Conservation (phyloP, 2,329 filamentous ascomycete species). For the Sodiomyces alkalinus region DNA sequence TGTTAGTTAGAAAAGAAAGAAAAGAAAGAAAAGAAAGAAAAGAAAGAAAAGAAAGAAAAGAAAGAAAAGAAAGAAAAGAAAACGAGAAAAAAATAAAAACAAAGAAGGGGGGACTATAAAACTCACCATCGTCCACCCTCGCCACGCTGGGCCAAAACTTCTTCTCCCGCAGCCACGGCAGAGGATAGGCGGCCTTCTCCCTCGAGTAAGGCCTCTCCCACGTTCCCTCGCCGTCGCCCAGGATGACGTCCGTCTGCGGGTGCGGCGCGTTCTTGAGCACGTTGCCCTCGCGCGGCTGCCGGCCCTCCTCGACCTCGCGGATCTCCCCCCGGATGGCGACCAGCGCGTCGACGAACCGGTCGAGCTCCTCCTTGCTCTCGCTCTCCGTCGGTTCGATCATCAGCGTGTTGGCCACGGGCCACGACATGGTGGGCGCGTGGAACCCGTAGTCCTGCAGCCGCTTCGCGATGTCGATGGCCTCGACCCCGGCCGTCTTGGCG, state of each 20-base stretch:
- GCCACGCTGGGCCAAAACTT: constrained; percentile 94
- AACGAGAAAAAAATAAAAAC: neutral
- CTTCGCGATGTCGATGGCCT: constrained; percentile 92
- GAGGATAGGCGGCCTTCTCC: constrained; percentile 74
- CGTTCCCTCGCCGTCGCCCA: constrained; percentile 37
- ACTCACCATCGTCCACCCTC: constrained; percentile 73
- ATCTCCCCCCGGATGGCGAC: constrained; percentile 82
- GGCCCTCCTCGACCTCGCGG: constrained; percentile 64
- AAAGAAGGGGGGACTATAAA: neutral
- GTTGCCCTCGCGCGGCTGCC: constrained; percentile 59
- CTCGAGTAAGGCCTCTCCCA: constrained; percentile 76
- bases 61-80: constrained; percentile 4
- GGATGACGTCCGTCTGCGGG: constrained; percentile 64
- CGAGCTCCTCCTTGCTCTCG: constrained; percentile 81
- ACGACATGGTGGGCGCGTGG: constrained; percentile 94
- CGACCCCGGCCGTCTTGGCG: constrained; percentile 67
- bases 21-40: constrained; percentile 6
- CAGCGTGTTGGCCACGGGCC: constrained; percentile 85
- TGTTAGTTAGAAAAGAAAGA: constrained; percentile 6
- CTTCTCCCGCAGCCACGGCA: constrained; percentile 75
- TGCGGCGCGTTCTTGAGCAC: constrained; percentile 85
- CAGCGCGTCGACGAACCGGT: constrained; percentile 82
- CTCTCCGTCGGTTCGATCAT: constrained; percentile 98
- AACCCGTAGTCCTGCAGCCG: constrained; percentile 95
- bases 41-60: neutral